These are phyloP conservation scores for Rubia peregrina DNA, from an alignment of 305 asterid species.

Conservation along the genomic window DNA sequence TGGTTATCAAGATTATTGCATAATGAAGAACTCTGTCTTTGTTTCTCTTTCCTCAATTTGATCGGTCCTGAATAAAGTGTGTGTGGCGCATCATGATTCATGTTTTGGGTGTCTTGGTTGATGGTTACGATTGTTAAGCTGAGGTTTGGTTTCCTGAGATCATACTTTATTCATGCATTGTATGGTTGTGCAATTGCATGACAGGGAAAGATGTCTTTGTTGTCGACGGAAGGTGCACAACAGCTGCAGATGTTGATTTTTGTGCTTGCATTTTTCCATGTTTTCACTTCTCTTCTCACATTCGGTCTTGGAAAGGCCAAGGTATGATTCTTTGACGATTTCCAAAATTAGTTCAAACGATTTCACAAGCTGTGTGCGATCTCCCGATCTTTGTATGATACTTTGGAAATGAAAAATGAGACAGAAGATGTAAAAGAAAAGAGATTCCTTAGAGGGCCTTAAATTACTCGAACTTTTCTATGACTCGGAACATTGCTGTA, in stretches of 20 bases:
- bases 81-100: neutral
- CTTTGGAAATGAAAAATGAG: neutral
- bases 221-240: slow-evolving; percentile 54
- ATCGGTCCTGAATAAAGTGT: neutral
- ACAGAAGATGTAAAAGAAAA: neutral
- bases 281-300: slow-evolving; percentile 57
- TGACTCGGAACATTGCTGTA: neutral
- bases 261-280: slow-evolving; percentile 59
- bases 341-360: neutral
- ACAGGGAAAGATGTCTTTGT: slow-evolving; percentile 61
- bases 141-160: neutral
- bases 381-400: neutral
- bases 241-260: slow-evolving; percentile 70
- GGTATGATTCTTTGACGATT: slow-evolving; percentile 23
- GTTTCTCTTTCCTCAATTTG: neutral
- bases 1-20: neutral
- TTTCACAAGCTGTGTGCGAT: neutral
- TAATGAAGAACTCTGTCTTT: neutral
- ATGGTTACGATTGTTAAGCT: neutral
- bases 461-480: neutral
- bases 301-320: slow-evolving; percentile 65
- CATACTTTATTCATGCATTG: neutral
- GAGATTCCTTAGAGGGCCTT: neutral
- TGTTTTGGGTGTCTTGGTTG: neutral
- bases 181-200: slow-evolving; percentile 15